Percentiles rank a stretch among this genome's conserved stretches.
phyloP scores from a whole-genome alignment of 768 basidiomycete species.

The Xerocomus spinulosus region DNA sequence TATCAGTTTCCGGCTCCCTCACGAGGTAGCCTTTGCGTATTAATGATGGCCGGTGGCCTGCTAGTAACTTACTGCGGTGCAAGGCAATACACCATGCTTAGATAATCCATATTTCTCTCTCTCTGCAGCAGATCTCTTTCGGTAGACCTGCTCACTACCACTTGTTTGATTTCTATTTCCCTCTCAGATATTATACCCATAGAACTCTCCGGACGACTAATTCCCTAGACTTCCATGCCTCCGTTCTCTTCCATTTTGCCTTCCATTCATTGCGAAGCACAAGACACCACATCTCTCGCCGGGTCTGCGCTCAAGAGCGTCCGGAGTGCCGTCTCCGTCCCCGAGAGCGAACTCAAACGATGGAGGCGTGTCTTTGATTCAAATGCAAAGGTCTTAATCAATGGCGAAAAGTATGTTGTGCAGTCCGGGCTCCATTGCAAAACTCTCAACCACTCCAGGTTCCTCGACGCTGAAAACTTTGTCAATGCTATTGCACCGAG shows the following conservation, averaged over 20 bases:
- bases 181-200: constrained; percentile 32
- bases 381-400: constrained; percentile 66
- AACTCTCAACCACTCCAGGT: constrained; percentile 44
- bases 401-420: constrained; percentile 74
- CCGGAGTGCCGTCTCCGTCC: constrained; percentile 62
- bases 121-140: constrained; percentile 1
- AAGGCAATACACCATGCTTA: constrained; percentile 34
- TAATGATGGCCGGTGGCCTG: constrained; percentile 17
- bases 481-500: constrained; percentile 92
- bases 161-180: constrained; percentile 11
- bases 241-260: constrained; percentile 41
- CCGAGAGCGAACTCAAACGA: constrained; percentile 79
- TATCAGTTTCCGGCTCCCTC: constrained; percentile 76
- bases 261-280: constrained; percentile 51
- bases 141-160: constrained; percentile 11
- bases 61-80: too few relatives aligned
- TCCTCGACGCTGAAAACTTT: constrained; percentile 81
- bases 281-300: constrained; percentile 38
- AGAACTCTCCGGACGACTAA: constrained; percentile 27
- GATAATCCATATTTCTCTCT: constrained; percentile 30
- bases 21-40: constrained; percentile 34
- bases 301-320: constrained; percentile 59
- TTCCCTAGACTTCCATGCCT: constrained; percentile 34
- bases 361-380: constrained; percentile 87
- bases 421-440: constrained; percentile 17